Evolutionary conservation across 2,329 filamentous ascomycete species (phyloP), one percentile per base, ranked within the genome.

Genomic region (Nemania serpens): DNA sequence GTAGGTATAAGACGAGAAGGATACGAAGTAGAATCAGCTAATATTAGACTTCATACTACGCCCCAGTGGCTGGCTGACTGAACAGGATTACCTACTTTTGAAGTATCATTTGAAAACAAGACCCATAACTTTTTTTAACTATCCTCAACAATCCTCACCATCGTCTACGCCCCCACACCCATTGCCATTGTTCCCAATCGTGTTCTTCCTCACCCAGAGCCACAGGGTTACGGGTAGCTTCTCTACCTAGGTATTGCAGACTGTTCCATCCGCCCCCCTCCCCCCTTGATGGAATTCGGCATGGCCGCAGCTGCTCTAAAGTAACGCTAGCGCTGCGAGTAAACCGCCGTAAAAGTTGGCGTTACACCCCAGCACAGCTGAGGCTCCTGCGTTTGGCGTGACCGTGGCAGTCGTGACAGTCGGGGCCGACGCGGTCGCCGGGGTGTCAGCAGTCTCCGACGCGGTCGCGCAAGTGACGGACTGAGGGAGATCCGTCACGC

Each of bases 401-500:
- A 47, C 57, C 17, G 55, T 43, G 20, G 41, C 36, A 12, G 55
- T 42, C 20, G 57, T 45, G 33, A 45, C 36, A 12, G 55, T 42
- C 20, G 62, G 29, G 4, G 58, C 56, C n/a, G 61, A 33, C 29
- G 56, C 37, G 2, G 49, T 25, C 15, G 52, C 22, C 33, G 41
- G 5, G 3, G 57, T 42, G 18, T 17, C 42, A 18, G 10, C n/a
- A n/a, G 51, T 34, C 4, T 20, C 58, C 18, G 61, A 29, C 12
- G 62, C 34, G 22, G 34, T 65, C n/a, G 56, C 41, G 42, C 64
- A 66, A 25, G 61, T 61, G 34, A 66, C 63, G 18, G 64, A 52
- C 15, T 61, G 56, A 2, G 68, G 67, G 5, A 70, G 63, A 34
- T 63, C 61, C 34, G 64, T 51, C 12, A 77, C 75, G 25, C 73